A percentile compares a stretch with the other conserved stretches of the same genome.
These are phyloP conservation scores for Rhizopus sp. DNA, from an alignment of 371 early-diverging fungal genomes.

Conservation along the genomic window DNA sequence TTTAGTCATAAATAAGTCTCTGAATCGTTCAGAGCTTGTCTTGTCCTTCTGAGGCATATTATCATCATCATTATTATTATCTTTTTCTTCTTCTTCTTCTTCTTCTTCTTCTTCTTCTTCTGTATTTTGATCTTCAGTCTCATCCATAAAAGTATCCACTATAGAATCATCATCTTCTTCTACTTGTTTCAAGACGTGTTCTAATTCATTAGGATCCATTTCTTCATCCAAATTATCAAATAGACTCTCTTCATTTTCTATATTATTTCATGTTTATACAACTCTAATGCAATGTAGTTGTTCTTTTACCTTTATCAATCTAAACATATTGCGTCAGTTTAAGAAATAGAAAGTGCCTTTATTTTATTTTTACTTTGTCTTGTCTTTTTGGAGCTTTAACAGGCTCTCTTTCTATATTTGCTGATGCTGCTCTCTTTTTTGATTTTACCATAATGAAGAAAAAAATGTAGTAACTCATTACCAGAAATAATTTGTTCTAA, in stretches of 20 bases:
- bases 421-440: conserved; percentile 19
- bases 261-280: background rate
- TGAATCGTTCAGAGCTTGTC: conserved; percentile 27
- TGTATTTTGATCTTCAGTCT: conserved; percentile 26
- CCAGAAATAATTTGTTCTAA: too few species aligned
- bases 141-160: conserved; percentile 1
- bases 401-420: conserved; percentile 12
- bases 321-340: background rate
- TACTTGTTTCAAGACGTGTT: conserved; percentile 31
- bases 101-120: conserved; percentile 24
- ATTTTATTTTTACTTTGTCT: background rate
- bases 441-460: conserved; percentile 1
- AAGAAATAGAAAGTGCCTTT: background rate
- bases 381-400: conserved; percentile 12
- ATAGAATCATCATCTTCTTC: conserved; percentile 14
- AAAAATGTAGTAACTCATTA: background rate
- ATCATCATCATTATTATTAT: conserved; percentile 9
- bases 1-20: conserved; percentile 45
- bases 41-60: conserved; percentile 16
- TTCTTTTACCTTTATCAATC: conserved; percentile 5
- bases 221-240: conserved; percentile 48
- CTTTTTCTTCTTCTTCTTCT: too few species aligned
- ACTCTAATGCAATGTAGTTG: background rate
- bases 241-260: conserved; percentile 24
- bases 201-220: conserved; percentile 34